A percentile compares a stretch with the other conserved stretches of the same genome.
phyloP scores from a whole-genome alignment of 2,329 filamentous ascomycete genomes.

The Tolypocladium pustulatum region DNA sequence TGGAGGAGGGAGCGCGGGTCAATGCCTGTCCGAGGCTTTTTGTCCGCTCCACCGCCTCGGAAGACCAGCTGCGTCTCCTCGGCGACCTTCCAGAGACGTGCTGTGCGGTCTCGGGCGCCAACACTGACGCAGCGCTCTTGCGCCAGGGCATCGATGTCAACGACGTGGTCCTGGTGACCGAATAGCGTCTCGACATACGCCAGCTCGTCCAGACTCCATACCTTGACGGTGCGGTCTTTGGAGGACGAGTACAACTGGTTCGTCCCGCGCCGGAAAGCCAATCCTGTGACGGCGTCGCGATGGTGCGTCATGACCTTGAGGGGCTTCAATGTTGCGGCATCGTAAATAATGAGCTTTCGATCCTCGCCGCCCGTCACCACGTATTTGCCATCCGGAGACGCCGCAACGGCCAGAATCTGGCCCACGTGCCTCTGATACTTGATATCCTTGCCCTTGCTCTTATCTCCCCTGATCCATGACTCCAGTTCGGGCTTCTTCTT shows the following conservation, averaged over 20 bases:
- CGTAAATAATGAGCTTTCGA: slow-evolving; percentile 77
- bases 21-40: slow-evolving; percentile 31
- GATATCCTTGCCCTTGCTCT: slow-evolving; percentile 48
- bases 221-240: slow-evolving; percentile 86
- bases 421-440: slow-evolving; percentile 68
- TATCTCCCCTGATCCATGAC: slow-evolving; percentile 51
- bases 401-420: slow-evolving; percentile 73
- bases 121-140: slow-evolving; percentile 87
- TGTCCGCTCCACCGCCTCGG: slow-evolving; percentile 63
- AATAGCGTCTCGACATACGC: slow-evolving; percentile 95
- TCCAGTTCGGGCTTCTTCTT: slow-evolving; percentile 53
- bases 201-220: slow-evolving; percentile 85
- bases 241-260: slow-evolving; percentile 91
- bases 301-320: slow-evolving; percentile 85
- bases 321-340: slow-evolving; percentile 67
- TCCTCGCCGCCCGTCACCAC: slow-evolving; percentile 86
- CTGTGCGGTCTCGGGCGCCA: slow-evolving; percentile 82
- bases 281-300: slow-evolving; percentile 72
- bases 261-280: slow-evolving; percentile 77
- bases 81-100: slow-evolving; percentile 88
- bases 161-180: slow-evolving; percentile 85
- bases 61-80: slow-evolving; percentile 96
- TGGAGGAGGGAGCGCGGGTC: slow-evolving; percentile 45
- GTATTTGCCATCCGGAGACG: slow-evolving; percentile 80
- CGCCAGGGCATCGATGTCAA: slow-evolving; percentile 72